Base-by-base conservation (phyloP, 495 filamentous ascomycete genomes). In the Stereocaulon alpinum region DNA sequence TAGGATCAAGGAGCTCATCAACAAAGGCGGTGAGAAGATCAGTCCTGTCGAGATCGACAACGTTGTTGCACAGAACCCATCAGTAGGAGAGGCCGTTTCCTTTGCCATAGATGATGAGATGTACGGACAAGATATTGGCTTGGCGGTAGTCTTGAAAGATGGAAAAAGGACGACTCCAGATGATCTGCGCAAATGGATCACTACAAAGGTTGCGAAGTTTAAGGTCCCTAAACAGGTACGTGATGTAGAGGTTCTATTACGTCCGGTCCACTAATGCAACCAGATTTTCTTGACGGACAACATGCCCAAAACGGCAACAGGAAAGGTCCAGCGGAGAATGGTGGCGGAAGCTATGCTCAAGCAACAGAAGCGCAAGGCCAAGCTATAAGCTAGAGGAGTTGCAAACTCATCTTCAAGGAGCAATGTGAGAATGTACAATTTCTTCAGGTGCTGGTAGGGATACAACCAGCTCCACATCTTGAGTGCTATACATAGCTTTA, bases 241-340 rank as follows among this genome's bases (percentile, higher is more conserved):
- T 64, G 44, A 44, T 42, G 34, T 43, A 40, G 17, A 63, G 42
- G 52, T 37, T 63, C 29, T 41, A 34, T 14, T 29, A 29, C 42
- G 63, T 6, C 34, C 20, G 5, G 12, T 20, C 54, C 37, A 18
- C 22, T 53, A 12, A 41, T 29, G 22, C 3, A 10, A 18, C 9
- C 43, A 87, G 84, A 73, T 91, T 29, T 92, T 84, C 71, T 88
- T 90, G 62, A 88, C 86, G 6, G 76, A 87, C 55, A 71, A 82
- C 58, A 91, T 93, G 81, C 88, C 88, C 40, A 92, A 92, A 74
- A 94, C 89, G 24, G 86, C 88, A n/a, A 94, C 88, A 9, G 88
- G 89, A 30, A 94, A 92, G 74, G 83, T 92, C 55, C 89, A 92
- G 72, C 73, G 88, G 56, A 77, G 87, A 37, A 85, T 88, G 61